Conservation (phyloP, 805 yeast species). For the Komagataella populi region DNA sequence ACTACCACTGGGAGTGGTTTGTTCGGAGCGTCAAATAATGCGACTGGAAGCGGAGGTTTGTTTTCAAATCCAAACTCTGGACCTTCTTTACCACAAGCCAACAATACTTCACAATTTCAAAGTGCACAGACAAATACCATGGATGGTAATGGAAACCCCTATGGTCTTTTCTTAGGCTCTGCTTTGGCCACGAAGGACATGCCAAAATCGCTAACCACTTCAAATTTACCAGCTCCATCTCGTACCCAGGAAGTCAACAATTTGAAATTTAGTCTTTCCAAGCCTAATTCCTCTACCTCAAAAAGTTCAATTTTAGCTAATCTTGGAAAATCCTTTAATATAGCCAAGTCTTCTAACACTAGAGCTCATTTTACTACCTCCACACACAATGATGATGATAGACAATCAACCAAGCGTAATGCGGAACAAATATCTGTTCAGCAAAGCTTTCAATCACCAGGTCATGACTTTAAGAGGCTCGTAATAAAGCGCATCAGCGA, state of each 20-base stretch:
- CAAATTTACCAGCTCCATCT: constrained; percentile 2
- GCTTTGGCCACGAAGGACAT: constrained; percentile 7
- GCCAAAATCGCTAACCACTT: constrained; percentile 17
- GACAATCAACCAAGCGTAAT: not conserved
- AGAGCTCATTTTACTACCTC: not conserved
- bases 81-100: not conserved
- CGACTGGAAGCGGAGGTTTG: constrained; percentile 1
- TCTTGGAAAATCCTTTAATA: not conserved
- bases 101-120: not conserved
- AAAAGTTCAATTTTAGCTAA: not conserved
- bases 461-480: not conserved
- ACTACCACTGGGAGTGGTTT: constrained; percentile 1
- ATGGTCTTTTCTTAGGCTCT: constrained; percentile 11
- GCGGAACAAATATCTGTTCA: not conserved
- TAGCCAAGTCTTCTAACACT: not conserved
- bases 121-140: not conserved
- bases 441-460: not conserved
- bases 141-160: constrained; percentile 9
- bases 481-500: not conserved
- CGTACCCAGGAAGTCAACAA: not conserved
- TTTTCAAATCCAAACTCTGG: not conserved
- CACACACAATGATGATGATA: not conserved
- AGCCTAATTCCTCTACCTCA: not conserved
- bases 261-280: not conserved
- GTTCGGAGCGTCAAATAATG: constrained; percentile 10